A percentile compares a stretch with the other conserved stretches of the same genome.
Conservation (phyloP, 2,329 filamentous ascomycete genomes). For the Dactylellina haptotyla region DNA sequence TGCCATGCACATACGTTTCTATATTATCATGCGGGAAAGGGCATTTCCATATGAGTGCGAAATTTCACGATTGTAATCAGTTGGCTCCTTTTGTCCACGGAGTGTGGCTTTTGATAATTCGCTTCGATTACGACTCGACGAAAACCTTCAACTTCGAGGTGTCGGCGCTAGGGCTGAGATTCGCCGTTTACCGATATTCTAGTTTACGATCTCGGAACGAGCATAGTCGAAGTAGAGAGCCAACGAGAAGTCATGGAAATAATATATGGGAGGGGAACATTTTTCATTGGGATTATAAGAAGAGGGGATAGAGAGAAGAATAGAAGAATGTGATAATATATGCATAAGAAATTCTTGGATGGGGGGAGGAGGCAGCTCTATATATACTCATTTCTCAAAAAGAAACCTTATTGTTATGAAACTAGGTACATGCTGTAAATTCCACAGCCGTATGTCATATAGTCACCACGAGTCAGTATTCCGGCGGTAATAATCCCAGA, state of each 20-base stretch:
- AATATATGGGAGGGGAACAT: not conserved
- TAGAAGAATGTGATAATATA: not conserved
- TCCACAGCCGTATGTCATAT: not conserved
- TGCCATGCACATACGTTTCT: too few relatives aligned
- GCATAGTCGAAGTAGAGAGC: too few relatives aligned
- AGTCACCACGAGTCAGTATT: not conserved
- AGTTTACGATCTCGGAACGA: not conserved
- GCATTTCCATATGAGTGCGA: too few relatives aligned
- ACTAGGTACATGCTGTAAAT: not conserved
- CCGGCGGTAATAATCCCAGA: conserved; percentile 3
- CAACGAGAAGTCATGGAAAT: not conserved
- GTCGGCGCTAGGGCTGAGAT: not conserved
- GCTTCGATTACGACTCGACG: too few relatives aligned
- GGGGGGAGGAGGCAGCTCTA: not conserved
- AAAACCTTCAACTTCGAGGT: too few relatives aligned
- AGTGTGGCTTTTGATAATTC: not conserved
- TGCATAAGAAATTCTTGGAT: not conserved
- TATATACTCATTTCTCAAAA: conserved; percentile 13
- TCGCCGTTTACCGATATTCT: not conserved
- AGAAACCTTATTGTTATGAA: not conserved
- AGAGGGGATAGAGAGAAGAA: not conserved
- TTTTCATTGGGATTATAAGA: not conserved
- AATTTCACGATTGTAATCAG: not conserved
- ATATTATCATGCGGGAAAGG: too few relatives aligned
- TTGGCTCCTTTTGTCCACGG: not conserved